Base-by-base conservation (phyloP, 169 alveolate genomes). In the Cryptosporidium felis region DNA sequence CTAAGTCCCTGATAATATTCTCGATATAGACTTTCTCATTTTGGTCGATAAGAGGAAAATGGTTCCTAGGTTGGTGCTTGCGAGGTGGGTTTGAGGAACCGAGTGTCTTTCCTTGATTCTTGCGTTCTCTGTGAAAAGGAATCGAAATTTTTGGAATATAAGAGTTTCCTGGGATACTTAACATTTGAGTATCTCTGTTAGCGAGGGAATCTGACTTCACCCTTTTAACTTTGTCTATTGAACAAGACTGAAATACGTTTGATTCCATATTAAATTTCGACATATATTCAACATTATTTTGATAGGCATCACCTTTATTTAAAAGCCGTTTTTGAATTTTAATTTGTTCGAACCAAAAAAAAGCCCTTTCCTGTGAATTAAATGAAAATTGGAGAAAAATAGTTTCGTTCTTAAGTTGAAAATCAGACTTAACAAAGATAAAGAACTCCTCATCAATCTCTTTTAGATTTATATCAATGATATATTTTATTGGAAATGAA, bases 311-410 rank as follows among this genome's bases (percentile, higher is more conserved):
- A n/a, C n/a, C n/a, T n/a, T n/a, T n/a, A n/a, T n/a, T n/a, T n/a
- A n/a, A n/a, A n/a, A n/a, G n/a, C n/a, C n/a, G n/a, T n/a, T n/a
- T n/a, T n/a, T n/a, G n/a, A n/a, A n/a, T 74, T 6, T 16, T 21
- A 1, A 49, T 21, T 12, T 26, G 18, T 12, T 74, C 36, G 14
- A 26, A 74, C 67, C 65, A 74, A 38, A 49, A 34, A 28, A 38
- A 38, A 36, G 85, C 85, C 0, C 42, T 40, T 36, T 51, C 66
- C n/a, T 26, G 36, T 9, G 41, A n/a, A 21, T 74, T 74, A 53
- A 74, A 74, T 4, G 85, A 74, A 74, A 74, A 53, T 16, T 74
- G 85, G 10, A 74, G 51, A 74, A 74, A 74, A 23, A 36, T 23
- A 5, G 85, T 74, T 53, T 74, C 74, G 41, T 74, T 74, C 21